Evolutionary conservation across 2,329 filamentous ascomycete species (phyloP).

Genomic region (Escovopsis sp.): DNA sequence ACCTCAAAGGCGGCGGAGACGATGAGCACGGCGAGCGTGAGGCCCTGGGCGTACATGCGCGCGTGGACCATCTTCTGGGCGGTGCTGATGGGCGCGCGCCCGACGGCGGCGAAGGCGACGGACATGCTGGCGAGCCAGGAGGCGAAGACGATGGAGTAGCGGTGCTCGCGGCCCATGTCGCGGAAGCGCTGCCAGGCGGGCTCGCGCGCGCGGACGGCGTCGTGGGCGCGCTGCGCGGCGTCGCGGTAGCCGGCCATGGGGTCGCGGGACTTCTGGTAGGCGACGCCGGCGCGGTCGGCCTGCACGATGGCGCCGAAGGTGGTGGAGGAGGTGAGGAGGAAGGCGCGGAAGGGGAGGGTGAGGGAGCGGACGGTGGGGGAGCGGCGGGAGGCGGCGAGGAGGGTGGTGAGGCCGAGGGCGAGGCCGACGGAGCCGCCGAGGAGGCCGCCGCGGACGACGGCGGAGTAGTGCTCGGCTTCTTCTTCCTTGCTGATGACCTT

Average conservation of each 20-base stretch:
- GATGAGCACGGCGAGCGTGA: conserved; percentile 73
- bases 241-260: conserved; percentile 52
- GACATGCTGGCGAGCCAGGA: conserved; percentile 74
- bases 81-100: conserved; percentile 57
- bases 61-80: conserved; percentile 87
- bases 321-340: conserved; percentile 66
- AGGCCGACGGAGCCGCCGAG: conserved; percentile 58
- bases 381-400: conserved; percentile 51
- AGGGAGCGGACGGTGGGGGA: conserved; percentile 67
- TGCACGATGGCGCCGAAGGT: conserved; percentile 82
- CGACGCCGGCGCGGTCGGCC: conserved; percentile 54
- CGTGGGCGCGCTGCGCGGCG: conserved; percentile 38
- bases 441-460: conserved; percentile 65
- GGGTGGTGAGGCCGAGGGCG: conserved; percentile 48
- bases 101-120: conserved; percentile 57
- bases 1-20: conserved; percentile 71
- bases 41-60: conserved; percentile 81
- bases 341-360: conserved; percentile 78
- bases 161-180: conserved; percentile 62
- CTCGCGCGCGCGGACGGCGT: conserved; percentile 41
- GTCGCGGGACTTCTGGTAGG: conserved; percentile 56
- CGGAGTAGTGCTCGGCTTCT: conserved; percentile 69
- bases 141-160: conserved; percentile 72
- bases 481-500: conserved; percentile 94
- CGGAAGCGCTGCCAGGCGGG: conserved; percentile 43